Conservation (phyloP, 495 filamentous ascomycete genomes). For the Trichoderma orchidacearum region DNA sequence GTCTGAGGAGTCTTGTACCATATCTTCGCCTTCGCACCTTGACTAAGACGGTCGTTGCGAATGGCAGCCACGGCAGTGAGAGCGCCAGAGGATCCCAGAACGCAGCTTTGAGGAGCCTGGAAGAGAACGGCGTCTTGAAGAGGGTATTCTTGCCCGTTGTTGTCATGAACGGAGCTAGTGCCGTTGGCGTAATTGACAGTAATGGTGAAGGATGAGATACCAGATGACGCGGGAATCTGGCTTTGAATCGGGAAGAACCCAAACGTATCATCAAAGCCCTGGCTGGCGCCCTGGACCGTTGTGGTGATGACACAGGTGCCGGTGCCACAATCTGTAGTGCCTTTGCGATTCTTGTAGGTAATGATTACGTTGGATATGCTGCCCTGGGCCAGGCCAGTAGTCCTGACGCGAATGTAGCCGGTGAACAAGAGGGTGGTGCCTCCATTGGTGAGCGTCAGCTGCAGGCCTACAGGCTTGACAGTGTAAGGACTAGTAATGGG, state of each 20-base stretch:
- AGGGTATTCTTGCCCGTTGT: constrained; percentile 32
- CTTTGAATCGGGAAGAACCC: constrained; percentile 30
- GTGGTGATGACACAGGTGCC: constrained; percentile 28
- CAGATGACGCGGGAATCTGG: constrained; percentile 19
- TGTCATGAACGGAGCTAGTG: constrained; percentile 23
- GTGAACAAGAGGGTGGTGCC: constrained; percentile 22
- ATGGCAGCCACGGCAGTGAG: constrained; percentile 30
- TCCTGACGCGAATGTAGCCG: constrained; percentile 29
- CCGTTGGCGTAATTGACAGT: constrained; percentile 26
- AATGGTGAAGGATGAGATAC: constrained; percentile 34
- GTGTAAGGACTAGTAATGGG: constrained; percentile 41
- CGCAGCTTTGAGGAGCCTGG: constrained; percentile 32
- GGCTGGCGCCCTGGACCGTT: constrained; percentile 28
- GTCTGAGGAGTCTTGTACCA: constrained; percentile 35
- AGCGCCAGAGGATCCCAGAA: constrained; percentile 23
- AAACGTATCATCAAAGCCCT: constrained; percentile 47
- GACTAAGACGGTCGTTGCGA: constrained; percentile 31
- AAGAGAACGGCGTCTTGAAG: constrained; percentile 27
- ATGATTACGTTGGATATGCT: constrained; percentile 39
- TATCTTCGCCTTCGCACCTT: constrained; percentile 14
- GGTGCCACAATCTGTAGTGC: constrained; percentile 60
- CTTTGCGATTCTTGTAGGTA: constrained; percentile 88
- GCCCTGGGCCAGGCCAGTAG: constrained; percentile 18
- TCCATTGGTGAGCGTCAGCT: constrained; percentile 24
- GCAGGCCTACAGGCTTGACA: constrained; percentile 42